These are phyloP conservation scores for Fragaria ananassa DNA, from an alignment of 306 rosid species.

Conservation along the genomic window DNA sequence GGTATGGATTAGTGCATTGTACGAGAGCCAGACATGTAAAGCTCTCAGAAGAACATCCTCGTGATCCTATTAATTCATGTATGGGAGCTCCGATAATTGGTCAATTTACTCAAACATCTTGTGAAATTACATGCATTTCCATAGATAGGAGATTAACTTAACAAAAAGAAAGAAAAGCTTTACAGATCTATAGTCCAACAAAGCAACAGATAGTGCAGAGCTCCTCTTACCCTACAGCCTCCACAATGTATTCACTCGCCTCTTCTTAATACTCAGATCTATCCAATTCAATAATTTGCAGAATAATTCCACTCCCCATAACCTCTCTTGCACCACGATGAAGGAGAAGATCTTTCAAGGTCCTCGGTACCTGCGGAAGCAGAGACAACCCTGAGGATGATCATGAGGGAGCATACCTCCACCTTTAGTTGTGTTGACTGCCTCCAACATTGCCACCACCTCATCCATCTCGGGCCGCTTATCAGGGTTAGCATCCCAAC, in stretches of 20 bases:
- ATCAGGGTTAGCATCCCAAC: slow-evolving; percentile 98
- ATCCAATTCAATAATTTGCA: slow-evolving; percentile 38
- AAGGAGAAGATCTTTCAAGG: slow-evolving; percentile 51
- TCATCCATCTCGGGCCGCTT: slow-evolving; percentile 98
- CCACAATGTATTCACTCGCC: slow-evolving; percentile 38
- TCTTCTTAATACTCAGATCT: slow-evolving; percentile 27
- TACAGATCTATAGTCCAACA: slow-evolving; percentile 58
- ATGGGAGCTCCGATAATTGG: background rate
- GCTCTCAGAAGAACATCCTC: background rate
- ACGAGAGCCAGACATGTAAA: background rate
- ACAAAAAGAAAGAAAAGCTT: slow-evolving; percentile 39
- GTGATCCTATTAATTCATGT: background rate
- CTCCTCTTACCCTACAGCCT: slow-evolving; percentile 46
- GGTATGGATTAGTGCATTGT: background rate
- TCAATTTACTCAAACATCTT: background rate
- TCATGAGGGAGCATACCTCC: slow-evolving; percentile 97
- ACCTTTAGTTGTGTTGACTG: slow-evolving; percentile 89
- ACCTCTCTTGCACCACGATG: slow-evolving; percentile 21
- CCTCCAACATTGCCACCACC: slow-evolving; percentile 84
- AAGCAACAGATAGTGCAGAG: slow-evolving; percentile 40
- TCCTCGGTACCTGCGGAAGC: slow-evolving; percentile 81
- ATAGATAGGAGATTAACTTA: slow-evolving; percentile 27
- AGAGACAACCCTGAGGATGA: slow-evolving; percentile 81
- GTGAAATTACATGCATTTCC: slow-evolving; percentile 22
- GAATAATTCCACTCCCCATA: slow-evolving; percentile 18